Evolutionary conservation across 148 eudicot genomes (phyloP), one percentile per base, ranked within the genome.

Genomic region (Vaccinium macrocarpon): DNA sequence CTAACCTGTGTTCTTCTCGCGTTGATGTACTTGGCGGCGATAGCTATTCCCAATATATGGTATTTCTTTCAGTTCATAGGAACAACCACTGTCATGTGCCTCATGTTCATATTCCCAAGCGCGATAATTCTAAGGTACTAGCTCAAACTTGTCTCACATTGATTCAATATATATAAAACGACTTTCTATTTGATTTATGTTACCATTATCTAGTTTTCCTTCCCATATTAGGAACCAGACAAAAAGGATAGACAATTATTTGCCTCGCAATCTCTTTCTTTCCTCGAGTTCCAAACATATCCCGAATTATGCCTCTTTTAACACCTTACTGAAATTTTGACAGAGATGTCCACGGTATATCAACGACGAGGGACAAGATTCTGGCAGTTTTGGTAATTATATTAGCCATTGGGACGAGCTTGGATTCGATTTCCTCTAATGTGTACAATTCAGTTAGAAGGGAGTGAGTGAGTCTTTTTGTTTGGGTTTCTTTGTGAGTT

Each of bases 1-100:
- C 91, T 96, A 16, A 94, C 98, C 21, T 91, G 89, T 80, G 70
- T 78, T 62, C 84, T 91, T 25, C 94, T 96, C 11, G 80, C 85
- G 35, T 87, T 94, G 56, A 90, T 86, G 32, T 94, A 96, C 84
- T 55, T 88, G 29, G 89, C 87, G 0, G 95, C 99, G 15, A 89
- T 94, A 19, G 93, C 89, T 16, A 86, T 96, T 82, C 99, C 99
- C 29, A 90, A 93, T 82, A 94, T 96, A 84, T 96, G 99, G 99
- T 94, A 92, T 84, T 94, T 96, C 89, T 96, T 96, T 76, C 98
- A 96, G 87, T 88, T 96, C 55, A 81, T 96, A 85, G 99, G 99
- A 72, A 92, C 98, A 3, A 96, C 99, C 5, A 96, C 99, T 0
- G 94, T 94, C 52, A 90, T 93, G 87, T 92, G 89, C 93, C 86